A percentile compares a stretch with the other conserved stretches of the same genome.
Evolutionary conservation across 2,329 filamentous ascomycete genomes (phyloP).

Genomic region (Allantophomopsis cytisporea): DNA sequence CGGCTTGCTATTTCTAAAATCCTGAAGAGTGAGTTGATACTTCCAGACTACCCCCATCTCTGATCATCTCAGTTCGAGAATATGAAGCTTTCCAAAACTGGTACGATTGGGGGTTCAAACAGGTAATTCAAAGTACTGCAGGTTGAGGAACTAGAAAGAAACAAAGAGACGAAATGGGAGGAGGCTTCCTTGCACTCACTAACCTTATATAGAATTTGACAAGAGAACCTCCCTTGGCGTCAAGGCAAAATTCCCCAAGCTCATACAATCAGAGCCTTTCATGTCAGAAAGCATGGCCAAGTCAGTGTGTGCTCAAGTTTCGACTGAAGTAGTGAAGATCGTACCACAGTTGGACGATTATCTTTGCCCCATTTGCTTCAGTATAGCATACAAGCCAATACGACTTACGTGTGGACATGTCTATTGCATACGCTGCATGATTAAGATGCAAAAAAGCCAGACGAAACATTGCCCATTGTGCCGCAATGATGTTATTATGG

Average conservation of each 20-base stretch:
- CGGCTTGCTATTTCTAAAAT: constrained; percentile 68
- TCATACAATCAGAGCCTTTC: constrained; percentile 43
- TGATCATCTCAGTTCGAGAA: background rate
- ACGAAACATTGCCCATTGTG: constrained; percentile 66
- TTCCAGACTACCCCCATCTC: background rate
- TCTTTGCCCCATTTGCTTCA: constrained; percentile 67
- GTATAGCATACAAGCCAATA: constrained; percentile 72
- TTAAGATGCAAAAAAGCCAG: constrained; percentile 61
- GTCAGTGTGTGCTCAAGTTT: constrained; percentile 62
- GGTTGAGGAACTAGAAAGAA: too few species aligned
- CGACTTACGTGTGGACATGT: constrained; percentile 61
- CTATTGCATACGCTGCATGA: constrained; percentile 74
- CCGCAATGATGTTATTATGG: constrained; percentile 55
- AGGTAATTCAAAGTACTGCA: too few species aligned
- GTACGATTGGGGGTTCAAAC: too few species aligned
- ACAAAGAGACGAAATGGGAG: too few species aligned
- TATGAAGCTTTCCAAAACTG: too few species aligned
- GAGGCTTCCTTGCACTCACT: background rate
- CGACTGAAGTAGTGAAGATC: constrained; percentile 54
- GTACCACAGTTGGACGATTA: constrained; percentile 81
- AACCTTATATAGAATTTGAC: constrained; percentile 54
- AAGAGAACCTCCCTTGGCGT: constrained; percentile 68
- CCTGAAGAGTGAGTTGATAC: constrained; percentile 52
- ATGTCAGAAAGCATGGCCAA: constrained; percentile 57
- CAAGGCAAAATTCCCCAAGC: constrained; percentile 44